Base-by-base conservation (phyloP, 306 rosid species). In the Fragaria iinumae region DNA sequence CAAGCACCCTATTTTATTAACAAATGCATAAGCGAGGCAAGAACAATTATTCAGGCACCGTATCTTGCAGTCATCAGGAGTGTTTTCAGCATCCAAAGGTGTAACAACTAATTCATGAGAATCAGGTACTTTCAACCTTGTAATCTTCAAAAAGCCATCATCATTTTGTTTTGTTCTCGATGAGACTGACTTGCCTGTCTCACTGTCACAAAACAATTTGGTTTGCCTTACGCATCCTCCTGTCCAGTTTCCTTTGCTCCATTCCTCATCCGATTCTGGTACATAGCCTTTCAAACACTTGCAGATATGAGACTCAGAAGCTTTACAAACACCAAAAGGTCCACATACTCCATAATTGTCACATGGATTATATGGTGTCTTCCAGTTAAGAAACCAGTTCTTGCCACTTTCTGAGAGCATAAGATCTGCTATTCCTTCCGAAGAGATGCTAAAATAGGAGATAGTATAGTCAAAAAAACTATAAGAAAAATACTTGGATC, bases 21-120 rank as follows among this genome's bases (percentile, higher is more conserved):
- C 55, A 69, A 38, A 36, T 6, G 80, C 64, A 77, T 68, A 85
- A 48, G 84, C 84, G 6, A 72, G 12, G 70, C 86, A 85, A 12
- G 82, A 69, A 53, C 89, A 85, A 23, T 85, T 82, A 1, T 53
- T 69, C 29, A 76, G 52, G 78, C 86, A 85, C n/a, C 25, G 20
- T 36, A 27, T 2, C 36, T 72, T 9, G 59, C 86, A 85, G 7
- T 57, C 72, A 7, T 59, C 29, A 14, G 36, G 10, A 1, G 63
- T 56, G 7, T 21, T 23, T 56, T 57, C 68, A 16, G 23, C 65
- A 47, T 45, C 56, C 8, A 1, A 11, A 41, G 8, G 2, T 1
- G 17, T 4, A 21, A 67, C 21, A 34, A 45, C 11, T 45, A 13
- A 69, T 14, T 75, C 73, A n/a, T n/a, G n/a, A n/a, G n/a, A n/a